Base-by-base conservation (phyloP, 495 filamentous ascomycete genomes). In the Lasiosphaeria hispida region DNA sequence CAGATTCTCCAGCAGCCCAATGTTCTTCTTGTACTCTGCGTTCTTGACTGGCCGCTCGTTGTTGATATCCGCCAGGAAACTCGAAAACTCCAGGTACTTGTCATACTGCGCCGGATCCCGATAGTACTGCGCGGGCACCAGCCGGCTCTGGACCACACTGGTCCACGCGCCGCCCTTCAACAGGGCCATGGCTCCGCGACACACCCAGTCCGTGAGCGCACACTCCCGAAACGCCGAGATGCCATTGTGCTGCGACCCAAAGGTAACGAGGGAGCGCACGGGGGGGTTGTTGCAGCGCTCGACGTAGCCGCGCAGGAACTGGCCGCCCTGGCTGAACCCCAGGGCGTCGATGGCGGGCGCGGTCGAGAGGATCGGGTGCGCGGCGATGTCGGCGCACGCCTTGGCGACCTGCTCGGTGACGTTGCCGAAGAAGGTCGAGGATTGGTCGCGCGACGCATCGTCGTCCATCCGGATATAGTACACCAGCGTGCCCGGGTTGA, bases 21-120 rank as follows among this genome's bases (percentile, higher is more conserved):
- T 68, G 69, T 91, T 87, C 64, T 80, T 70, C 69, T 80, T 86
- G 71, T 97, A 97, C 7, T 73, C 80, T 42, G 68, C 62, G 61
- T 92, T 96, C 80, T 93, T 96, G 52, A 66, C 19, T 38, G 53
- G 60, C 2, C 95, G 80, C 82, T 97, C 94, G 68, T 96, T 97
- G 74, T 99, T 99, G 72, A 97, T 86, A 71, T 97, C 93, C n/a
- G 93, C 94, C n/a, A 99, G 78, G 71, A 93, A 96, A 66, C 92
- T 95, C 68, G 90, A 94, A 69, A 86, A 60, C 64, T 89, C 85
- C 14, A 97, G 79, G 69, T 97, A 98, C 35, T 72, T 66, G 4
- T 87, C 86, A 54, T 90, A 71, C 59, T 91, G 82, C 2, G 72
- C 76, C 0, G 87, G 85, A 63, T 94, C 83, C 19, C 93, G 86